A percentile compares a stretch with the other conserved stretches of the same genome.
Conservation (phyloP, 2,329 filamentous ascomycete species). For the Exophiala sideris region DNA sequence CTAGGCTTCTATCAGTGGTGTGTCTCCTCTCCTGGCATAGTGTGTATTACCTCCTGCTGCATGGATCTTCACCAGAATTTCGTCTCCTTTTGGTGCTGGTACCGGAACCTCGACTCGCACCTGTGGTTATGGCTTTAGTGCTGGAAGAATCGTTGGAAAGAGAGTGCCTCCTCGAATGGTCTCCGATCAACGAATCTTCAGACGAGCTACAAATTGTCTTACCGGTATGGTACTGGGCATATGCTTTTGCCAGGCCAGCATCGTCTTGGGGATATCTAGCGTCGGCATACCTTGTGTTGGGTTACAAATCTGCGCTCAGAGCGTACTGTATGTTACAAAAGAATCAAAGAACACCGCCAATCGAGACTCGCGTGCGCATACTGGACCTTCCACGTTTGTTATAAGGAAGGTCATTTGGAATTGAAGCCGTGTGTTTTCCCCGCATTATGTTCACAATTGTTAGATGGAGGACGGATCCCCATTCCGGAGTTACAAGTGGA, state of each 20-base stretch:
- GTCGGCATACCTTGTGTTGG: not conserved
- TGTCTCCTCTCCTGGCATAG: not conserved
- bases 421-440: too few relatives aligned
- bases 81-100: slow-evolving; percentile 6
- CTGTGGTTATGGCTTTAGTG: not conserved
- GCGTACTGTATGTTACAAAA: too few relatives aligned
- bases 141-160: not conserved
- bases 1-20: not conserved
- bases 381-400: too few relatives aligned
- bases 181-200: too few relatives aligned
- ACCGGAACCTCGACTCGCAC: slow-evolving; percentile 15
- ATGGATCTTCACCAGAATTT: slow-evolving; percentile 15
- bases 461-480: too few relatives aligned
- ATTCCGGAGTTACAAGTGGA: too few relatives aligned
- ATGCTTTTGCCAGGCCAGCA: slow-evolving; percentile 24
- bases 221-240: slow-evolving; percentile 9
- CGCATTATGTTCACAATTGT: too few relatives aligned
- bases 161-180: not conserved
- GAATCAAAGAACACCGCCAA: too few relatives aligned
- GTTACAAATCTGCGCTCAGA: too few relatives aligned
- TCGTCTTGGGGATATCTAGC: slow-evolving; percentile 10
- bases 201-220: not conserved
- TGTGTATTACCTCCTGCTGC: slow-evolving; percentile 12
- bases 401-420: too few relatives aligned
- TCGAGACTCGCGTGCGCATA: too few relatives aligned